Percentiles rank a stretch among this genome's conserved stretches.
Evolutionary conservation across 306 rosid genomes (phyloP).

Genomic region (Notholithocarpus densiflorus): DNA sequence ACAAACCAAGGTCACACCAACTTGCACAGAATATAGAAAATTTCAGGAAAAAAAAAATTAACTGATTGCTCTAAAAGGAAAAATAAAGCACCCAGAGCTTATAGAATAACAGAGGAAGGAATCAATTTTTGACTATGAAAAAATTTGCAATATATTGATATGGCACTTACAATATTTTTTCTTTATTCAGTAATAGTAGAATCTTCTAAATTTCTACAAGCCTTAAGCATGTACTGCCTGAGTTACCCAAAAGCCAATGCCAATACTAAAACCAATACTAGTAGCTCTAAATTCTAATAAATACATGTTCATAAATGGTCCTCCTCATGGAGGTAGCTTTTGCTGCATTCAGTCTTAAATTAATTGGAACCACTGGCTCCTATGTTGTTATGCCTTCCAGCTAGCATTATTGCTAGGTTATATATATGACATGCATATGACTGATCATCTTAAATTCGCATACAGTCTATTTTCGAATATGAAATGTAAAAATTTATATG

Average conservation of each 20-base stretch:
- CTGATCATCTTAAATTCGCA: background rate
- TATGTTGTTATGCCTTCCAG: background rate
- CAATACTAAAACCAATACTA: background rate
- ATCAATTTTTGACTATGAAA: background rate
- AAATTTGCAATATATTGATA: background rate
- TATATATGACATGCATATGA: background rate
- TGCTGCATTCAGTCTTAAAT: background rate
- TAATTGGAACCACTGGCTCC: background rate
- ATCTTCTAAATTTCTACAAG: background rate
- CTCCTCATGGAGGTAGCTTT: background rate
- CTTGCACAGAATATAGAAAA: background rate
- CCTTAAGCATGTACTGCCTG: background rate
- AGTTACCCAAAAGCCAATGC: background rate
- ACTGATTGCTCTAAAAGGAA: background rate
- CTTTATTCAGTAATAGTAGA: background rate
- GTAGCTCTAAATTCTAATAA: background rate
- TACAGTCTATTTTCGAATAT: background rate
- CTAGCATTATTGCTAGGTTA: background rate
- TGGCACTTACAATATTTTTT: background rate
- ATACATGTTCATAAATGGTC: background rate
- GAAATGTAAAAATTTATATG: background rate
- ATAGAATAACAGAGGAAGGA: background rate
- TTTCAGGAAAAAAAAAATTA: background rate
- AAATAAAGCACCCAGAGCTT: background rate
- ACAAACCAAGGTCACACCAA: background rate